Evolutionary conservation across 2,329 filamentous ascomycete genomes (phyloP), one percentile per base, ranked within the genome.

Genomic region (Neurospora sp.): DNA sequence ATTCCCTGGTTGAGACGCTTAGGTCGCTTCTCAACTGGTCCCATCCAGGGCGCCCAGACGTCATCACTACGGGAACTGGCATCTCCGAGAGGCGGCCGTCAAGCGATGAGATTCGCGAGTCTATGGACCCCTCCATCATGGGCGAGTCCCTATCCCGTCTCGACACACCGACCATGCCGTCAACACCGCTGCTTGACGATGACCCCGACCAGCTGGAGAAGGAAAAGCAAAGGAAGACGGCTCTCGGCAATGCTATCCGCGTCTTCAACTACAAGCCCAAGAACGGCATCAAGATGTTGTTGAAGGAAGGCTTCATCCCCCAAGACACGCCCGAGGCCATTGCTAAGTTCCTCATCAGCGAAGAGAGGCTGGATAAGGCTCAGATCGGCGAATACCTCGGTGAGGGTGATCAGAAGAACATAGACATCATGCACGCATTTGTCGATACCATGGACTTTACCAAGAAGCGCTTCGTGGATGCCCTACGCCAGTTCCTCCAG

Each of bases 211-310:
- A 97, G 76, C 84, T 99, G n/a, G 96, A 98, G 77, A 96, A 91
- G 79, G 93, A 94, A 70, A 98, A 98, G 81, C 92, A 94, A 71
- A 88, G 91, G 72, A 99, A 99, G 82, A 98, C 93, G 7, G 96
- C 96, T 0, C 82, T 98, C 72, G 92, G 90, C 68, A 96, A 97
- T 75, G 95, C 92, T 1, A 91, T 97, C 69, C 89, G 90, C 67
- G 91, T 93, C 72, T 99, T 99, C 85, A 99, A 99, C 79, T 97
- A 95, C 84, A 99, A 99, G 79, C 93, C 96, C 0, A 99, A 99
- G 80, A 89, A 91, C 71, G 96, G 96, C 6, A 88, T 99, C 77
- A 97, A 97, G 78, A 82, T 91, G 17, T 81, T 99, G 19, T 78
- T 98, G 13, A 86, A 91, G 36, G 92, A 96, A 73, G 93, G 93